Evolutionary conservation across 495 filamentous ascomycete genomes (phyloP).

Genomic region (Pyrenopolyporus hunteri): DNA sequence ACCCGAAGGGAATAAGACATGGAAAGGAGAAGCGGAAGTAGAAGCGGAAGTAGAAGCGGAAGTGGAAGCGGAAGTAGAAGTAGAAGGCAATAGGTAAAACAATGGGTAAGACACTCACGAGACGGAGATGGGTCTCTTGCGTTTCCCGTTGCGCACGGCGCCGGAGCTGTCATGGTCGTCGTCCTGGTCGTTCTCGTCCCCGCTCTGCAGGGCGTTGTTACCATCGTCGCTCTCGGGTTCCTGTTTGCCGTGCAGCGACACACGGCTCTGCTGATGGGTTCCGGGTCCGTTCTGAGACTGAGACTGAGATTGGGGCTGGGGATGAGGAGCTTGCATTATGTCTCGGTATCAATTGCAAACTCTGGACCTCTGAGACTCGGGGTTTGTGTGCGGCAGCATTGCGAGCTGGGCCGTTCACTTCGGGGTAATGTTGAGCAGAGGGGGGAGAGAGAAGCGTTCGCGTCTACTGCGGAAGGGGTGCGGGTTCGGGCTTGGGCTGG

Average conservation of each 20-base stretch:
- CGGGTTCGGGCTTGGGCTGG: slow-evolving; percentile 22
- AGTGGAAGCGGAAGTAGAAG: no score
- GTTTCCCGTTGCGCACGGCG: slow-evolving; percentile 48
- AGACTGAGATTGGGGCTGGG: slow-evolving; percentile 7
- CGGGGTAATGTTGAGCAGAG: slow-evolving; percentile 56
- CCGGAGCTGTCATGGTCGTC: slow-evolving; percentile 49
- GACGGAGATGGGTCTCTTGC: slow-evolving; percentile 65
- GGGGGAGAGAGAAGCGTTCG: neutral
- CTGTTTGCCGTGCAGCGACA: slow-evolving; percentile 29
- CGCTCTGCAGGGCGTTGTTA: slow-evolving; percentile 38
- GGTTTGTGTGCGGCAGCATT: slow-evolving; percentile 36
- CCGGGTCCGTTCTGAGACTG: slow-evolving; percentile 29
- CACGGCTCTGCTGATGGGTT: slow-evolving; percentile 23
- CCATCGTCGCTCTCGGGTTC: slow-evolving; percentile 43
- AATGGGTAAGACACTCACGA: slow-evolving; percentile 51
- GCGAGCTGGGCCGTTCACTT: slow-evolving; percentile 32
- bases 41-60: no score
- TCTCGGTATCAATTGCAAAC: slow-evolving; percentile 37
- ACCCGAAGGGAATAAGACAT: no score
- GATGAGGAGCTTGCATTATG: slow-evolving; percentile 33
- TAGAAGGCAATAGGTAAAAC: no score
- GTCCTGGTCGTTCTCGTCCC: slow-evolving; percentile 47
- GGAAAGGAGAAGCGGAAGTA: no score
- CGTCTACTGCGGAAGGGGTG: slow-evolving; percentile 10
- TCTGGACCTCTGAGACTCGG: slow-evolving; percentile 30